Base-by-base conservation (phyloP, 352 stramenopile genomes). In the Aphanomyces stellatus region DNA sequence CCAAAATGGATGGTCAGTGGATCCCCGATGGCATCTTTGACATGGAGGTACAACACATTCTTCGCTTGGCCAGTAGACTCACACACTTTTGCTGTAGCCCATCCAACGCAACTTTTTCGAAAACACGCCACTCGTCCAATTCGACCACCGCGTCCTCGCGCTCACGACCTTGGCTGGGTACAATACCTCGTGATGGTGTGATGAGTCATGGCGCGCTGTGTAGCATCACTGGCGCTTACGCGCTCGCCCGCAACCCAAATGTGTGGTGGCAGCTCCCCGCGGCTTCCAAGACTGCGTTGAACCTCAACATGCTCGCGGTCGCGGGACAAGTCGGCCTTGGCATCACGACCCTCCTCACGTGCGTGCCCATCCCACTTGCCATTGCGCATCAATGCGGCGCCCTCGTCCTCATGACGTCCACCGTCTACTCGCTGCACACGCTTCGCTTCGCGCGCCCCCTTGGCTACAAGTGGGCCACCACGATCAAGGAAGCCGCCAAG, bases 111-210 rank as follows among this genome's bases (percentile, higher is more conserved):
- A 99, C 77, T 89, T 99, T 46, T 98, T 99, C 71, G 96, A 99
- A 73, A 99, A 99, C 74, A 97, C 97, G 55, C 93, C 96, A 19
- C 96, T 96, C n/a, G 97, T 99, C 65, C 97, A 99, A 76, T 93
- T 98, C 31, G 97, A 99, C 78, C 97, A 99, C 74, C 89, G 97
- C 41, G 42, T 98, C 17, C 83, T 99, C 24, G 97, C 97, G 10
- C 87, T 97, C 35, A 87, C 81, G 28, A 98, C 96, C 4, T 72
- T 95, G 42, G 73, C 62, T 53, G 82, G 73, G 78, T 97, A 77
- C 71, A 77, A 8, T 65, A 62, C 40, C 62, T 87, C 35, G 8
- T n/a, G n/a, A n/a, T n/a, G n/a, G n/a, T n/a, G n/a, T n/a, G n/a
- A n/a, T n/a, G n/a, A n/a, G n/a, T n/a, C 61, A 68, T 68, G 2